Evolutionary conservation across 2,329 filamentous ascomycete genomes (phyloP), one percentile per base, ranked within the genome.

Genomic region (Colletotrichum sp.): DNA sequence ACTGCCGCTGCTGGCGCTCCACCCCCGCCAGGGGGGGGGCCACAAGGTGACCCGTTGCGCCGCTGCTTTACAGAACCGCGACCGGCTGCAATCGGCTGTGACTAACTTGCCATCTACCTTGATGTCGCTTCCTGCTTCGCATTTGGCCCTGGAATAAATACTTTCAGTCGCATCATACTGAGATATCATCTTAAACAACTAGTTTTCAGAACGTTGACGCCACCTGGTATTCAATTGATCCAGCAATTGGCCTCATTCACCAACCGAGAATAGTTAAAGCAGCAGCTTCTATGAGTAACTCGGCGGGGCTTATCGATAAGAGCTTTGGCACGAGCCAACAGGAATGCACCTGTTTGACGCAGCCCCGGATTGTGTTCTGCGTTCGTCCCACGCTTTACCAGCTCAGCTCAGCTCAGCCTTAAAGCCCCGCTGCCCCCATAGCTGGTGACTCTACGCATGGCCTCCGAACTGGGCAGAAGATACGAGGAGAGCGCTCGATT

Each of bases 241-340:
- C 10, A 52, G 44, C 44, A 52, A 21, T 52, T 52, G 44, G 44
- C 44, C 10, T 52, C 44, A 52, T 21, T 52, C n/a, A 52, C 44
- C 44, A 52, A n/a, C 9, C 39, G 39, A 9, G 39, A 49, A n/a
- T 12, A 12, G 12, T 34, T 15, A 72, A 59, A 77, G 77, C 72
- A 72, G 75, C 65, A 44, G 66, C 34, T 28, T 65, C 36, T 21
- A 30, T 78, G 77, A 77, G 76, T 75, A 71, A 77, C 49, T 69
- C 77, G 65, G 73, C 57, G 75, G 75, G 39, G 62, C 52, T 71
- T 74, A 78, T 79, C 78, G 78, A 78, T 78, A 79, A 78, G 72
- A 78, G 78, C 78, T 79, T 21, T 39, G 12, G 77, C 77, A 78
- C 74, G 68, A 75, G 67, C 75, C 75, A 77, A 18, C 26, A 34